Evolutionary conservation across 768 basidiomycete species (phyloP).

Genomic region (Phylloporus sp.): DNA sequence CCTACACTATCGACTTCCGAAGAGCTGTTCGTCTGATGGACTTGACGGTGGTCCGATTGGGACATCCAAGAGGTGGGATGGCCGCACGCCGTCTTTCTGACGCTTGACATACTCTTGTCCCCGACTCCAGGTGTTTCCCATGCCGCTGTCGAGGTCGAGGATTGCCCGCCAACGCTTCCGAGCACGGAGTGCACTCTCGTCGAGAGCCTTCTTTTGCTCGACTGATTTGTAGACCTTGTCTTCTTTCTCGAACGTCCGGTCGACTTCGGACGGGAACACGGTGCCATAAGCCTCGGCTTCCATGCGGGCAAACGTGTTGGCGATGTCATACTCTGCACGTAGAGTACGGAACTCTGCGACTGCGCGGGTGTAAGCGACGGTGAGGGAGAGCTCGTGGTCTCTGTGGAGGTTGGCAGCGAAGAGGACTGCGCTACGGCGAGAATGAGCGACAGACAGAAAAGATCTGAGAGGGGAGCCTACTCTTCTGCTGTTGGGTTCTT

Average conservation of each 20-base stretch:
- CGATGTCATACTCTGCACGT: constrained; percentile 77
- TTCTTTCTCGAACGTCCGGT: constrained; percentile 57
- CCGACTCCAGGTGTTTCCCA: constrained; percentile 56
- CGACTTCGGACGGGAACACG: constrained; percentile 57
- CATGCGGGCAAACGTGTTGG: constrained; percentile 66
- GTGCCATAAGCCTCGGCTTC: constrained; percentile 80
- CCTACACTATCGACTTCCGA: constrained; percentile 15
- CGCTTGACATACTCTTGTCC: constrained; percentile 67
- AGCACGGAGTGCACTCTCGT: constrained; percentile 56
- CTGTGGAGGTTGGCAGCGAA: constrained; percentile 78
- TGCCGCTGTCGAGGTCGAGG: constrained; percentile 39
- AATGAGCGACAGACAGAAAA: constrained; percentile 6
- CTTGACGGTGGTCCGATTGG: constrained; percentile 17
- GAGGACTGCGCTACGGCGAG: constrained; percentile 57
- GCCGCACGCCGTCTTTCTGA: constrained; percentile 66
- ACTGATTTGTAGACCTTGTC: constrained; percentile 56
- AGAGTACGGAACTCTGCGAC: constrained; percentile 85
- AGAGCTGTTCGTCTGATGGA: constrained; percentile 21
- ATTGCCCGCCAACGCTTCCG: constrained; percentile 77
- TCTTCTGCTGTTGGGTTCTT: constrained; percentile 85
- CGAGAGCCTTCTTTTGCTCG: constrained; percentile 49
- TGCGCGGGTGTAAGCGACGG: constrained; percentile 74
- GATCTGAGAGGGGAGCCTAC: constrained; percentile 44
- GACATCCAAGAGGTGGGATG: constrained; percentile 57
- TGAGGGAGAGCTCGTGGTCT: constrained; percentile 56